A percentile compares a stretch with the other conserved stretches of the same genome.
Conservation (phyloP, 441 rosid genomes). For the Daphne laureola region DNA sequence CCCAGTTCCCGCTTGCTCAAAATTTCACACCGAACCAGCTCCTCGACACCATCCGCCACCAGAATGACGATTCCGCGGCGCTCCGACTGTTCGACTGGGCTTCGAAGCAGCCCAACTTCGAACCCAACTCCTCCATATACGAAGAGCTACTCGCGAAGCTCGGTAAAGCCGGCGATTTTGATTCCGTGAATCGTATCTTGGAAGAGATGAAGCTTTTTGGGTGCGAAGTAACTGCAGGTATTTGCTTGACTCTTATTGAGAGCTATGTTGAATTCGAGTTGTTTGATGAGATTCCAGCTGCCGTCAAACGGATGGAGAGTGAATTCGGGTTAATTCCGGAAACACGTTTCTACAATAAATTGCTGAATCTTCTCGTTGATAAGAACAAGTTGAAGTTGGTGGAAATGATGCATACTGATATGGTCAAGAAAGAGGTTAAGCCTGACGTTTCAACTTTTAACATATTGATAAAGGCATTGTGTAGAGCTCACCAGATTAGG, state of each 20-base stretch:
- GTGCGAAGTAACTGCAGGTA: conserved; percentile 33
- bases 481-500: conserved; percentile 82
- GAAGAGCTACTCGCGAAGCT: conserved; percentile 63
- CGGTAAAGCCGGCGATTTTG: conserved; percentile 64
- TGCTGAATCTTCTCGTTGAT: conserved; percentile 76
- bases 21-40: conserved; percentile 64
- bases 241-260: conserved; percentile 47
- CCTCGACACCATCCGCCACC: conserved; percentile 69
- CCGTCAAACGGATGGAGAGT: conserved; percentile 46
- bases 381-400: conserved; percentile 63
- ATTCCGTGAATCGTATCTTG: conserved; percentile 48
- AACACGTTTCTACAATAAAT: conserved; percentile 59
- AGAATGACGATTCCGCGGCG: conserved; percentile 56
- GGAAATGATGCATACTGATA: conserved; percentile 51
- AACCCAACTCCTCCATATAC: conserved; percentile 42
- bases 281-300: conserved; percentile 44
- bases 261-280: conserved; percentile 54
- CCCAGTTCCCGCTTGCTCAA: conserved; percentile 28
- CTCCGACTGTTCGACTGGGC: conserved; percentile 65
- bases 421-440: conserved; percentile 49
- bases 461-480: conserved; percentile 71
- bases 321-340: conserved; percentile 51
- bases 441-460: conserved; percentile 87
- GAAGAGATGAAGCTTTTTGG: conserved; percentile 43
- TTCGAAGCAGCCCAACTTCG: conserved; percentile 65